Conservation (phyloP, 306 rosid species). For the Malus fusca region DNA sequence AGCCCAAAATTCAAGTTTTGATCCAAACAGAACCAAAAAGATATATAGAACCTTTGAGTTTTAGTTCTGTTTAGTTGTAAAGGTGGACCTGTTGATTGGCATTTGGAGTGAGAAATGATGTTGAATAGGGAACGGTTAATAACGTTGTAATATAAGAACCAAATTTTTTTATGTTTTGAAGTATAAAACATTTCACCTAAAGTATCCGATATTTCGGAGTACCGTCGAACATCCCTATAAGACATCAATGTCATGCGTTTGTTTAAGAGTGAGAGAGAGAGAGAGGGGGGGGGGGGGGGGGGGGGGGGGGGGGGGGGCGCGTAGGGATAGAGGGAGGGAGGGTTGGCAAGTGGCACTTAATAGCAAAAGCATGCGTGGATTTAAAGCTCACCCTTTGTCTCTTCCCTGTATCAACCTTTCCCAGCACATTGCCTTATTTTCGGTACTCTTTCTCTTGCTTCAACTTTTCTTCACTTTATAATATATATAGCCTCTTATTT, state of each 20-base stretch:
- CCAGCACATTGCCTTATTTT: constrained; percentile 48
- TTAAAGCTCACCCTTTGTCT: constrained; percentile 45
- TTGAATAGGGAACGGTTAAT: no score
- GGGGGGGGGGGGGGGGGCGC: neutral
- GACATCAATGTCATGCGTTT: constrained; percentile 14
- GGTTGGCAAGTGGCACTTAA: constrained; percentile 25
- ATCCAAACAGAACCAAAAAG: no score
- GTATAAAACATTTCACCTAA: no score
- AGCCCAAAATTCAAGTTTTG: no score
- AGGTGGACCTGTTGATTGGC: neutral
- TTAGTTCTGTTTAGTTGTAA: constrained; percentile 16
- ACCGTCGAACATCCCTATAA: no score
- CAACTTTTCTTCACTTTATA: neutral
- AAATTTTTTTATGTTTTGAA: no score
- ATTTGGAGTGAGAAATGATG: constrained; percentile 2
- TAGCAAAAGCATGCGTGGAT: constrained; percentile 51
- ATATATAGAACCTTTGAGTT: neutral
- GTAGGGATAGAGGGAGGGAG: neutral
- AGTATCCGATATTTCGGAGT: no score
- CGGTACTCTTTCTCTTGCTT: constrained; percentile 16
- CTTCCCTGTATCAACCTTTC: constrained; percentile 51
- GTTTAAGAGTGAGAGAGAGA: neutral
- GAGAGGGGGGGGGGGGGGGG: neutral
- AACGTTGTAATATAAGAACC: no score
- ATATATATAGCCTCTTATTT: neutral